Base-by-base conservation (phyloP, 306 rosid genomes). In the Inga leiocalycina region DNA sequence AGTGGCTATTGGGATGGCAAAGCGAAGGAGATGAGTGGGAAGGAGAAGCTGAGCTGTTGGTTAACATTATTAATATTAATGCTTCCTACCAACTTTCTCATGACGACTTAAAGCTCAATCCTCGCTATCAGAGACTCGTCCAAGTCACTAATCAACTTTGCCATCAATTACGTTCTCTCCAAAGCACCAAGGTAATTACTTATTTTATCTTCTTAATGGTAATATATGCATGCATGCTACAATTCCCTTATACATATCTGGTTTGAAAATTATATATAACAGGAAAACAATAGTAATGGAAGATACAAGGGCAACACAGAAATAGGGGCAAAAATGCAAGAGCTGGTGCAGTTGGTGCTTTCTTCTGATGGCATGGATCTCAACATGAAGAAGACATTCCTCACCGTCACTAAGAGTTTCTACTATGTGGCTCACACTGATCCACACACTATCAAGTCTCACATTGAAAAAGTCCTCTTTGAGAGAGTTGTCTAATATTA, bases 1-100 rank as follows among this genome's bases (percentile, higher is more conserved):
- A 86, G 41, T 91, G 92, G 93, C 57, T 91, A 34, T 20, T 83
- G 20, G 86, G 82, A 75, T 91, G 93, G 92, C 79, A 87, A 75
- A 88, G 78, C 11, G 86, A 81, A 66, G 93, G 59, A 65, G 71
- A 65, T 65, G 15, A 65, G 39, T 32, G 71, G 71, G 71, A 65
- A 65, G 71, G 71, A 65, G 91, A 87, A 74, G 95, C 91, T 24
- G 88, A 89, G 80, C 75, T 89, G 13, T 45, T 91, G 48, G 88
- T 88, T 19, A 75, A 84, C 43, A 89, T 84, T 73, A 79, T 91
- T 77, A 87, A 82, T 79, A 78, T 84, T 15, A 91, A 79, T 76
- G 87, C 88, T 4, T 86, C 89, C 71, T 80, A 71, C 43, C 75
- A 79, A 64, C 77, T 27, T 75, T 9, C 71, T n/a, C 68, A 84